Conservation (phyloP, 225 moss, liverwort and hornwort genomes). For the Rhytidiadelphus loreus region DNA sequence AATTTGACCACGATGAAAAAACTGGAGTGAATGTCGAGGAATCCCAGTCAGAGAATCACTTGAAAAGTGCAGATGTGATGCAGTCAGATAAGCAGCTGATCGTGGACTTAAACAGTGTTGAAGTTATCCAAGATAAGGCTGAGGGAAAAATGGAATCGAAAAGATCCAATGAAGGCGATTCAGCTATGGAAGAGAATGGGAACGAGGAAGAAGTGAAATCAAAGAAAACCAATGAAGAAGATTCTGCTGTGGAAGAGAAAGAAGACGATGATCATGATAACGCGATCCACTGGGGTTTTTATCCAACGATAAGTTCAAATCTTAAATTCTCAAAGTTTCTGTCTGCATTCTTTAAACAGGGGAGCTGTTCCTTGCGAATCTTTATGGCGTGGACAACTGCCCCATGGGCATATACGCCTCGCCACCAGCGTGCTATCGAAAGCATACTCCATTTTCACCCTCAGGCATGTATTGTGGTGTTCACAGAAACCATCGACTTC, state of each 20-base stretch:
- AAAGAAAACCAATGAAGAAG: background rate
- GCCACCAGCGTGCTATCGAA: slow-evolving; percentile 90
- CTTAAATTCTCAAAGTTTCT: slow-evolving; percentile 62
- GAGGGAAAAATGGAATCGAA: background rate
- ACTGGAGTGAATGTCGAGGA: background rate
- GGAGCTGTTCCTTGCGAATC: slow-evolving; percentile 50
- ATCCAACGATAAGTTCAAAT: slow-evolving; percentile 33
- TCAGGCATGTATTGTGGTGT: slow-evolving; percentile 84
- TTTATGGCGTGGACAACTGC: slow-evolving; percentile 97
- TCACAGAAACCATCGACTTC: slow-evolving; percentile 70
- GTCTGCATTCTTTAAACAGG: slow-evolving; percentile 46
- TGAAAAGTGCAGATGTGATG: background rate
- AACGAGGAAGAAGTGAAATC: background rate
- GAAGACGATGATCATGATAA: slow-evolving; percentile 19
- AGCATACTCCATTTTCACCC: slow-evolving; percentile 76
- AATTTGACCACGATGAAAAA: background rate
- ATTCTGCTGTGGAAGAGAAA: slow-evolving; percentile 10
- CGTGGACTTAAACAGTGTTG: background rate
- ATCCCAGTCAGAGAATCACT: background rate
- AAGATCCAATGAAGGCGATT: background rate
- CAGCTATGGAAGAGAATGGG: slow-evolving; percentile 1
- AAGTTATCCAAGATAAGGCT: background rate
- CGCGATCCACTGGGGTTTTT: slow-evolving; percentile 40
- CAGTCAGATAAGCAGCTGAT: slow-evolving; percentile 2
- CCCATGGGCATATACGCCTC: slow-evolving; percentile 72